phyloP scores from a whole-genome alignment of 352 stramenopile genomes.

The Phytophthora fragariae region DNA sequence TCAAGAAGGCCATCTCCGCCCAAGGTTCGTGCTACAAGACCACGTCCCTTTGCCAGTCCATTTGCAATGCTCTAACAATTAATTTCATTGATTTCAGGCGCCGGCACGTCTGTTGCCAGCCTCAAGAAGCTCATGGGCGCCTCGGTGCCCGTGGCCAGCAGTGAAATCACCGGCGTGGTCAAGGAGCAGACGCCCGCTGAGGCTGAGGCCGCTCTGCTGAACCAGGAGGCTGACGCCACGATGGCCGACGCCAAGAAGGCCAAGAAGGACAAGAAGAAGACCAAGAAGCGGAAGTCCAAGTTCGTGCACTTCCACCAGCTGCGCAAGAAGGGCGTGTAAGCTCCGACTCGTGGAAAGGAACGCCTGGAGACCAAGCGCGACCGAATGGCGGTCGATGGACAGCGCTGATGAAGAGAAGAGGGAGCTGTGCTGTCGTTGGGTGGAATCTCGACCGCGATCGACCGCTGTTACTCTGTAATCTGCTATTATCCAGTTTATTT shows the following conservation, averaged over 20 bases:
- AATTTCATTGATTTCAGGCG: conserved; percentile 30
- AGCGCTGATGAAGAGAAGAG: background rate
- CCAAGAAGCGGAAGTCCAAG: conserved; percentile 80
- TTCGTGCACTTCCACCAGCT: conserved; percentile 89
- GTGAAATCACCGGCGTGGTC: conserved; percentile 53
- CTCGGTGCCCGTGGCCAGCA: conserved; percentile 53
- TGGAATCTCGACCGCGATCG: conserved; percentile 17
- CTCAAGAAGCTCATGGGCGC: conserved; percentile 81
- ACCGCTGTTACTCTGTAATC: conserved; percentile 46
- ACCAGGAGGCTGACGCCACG: conserved; percentile 49
- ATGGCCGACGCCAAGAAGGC: conserved; percentile 59
- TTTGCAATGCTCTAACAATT: conserved; percentile 10
- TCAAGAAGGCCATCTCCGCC: conserved; percentile 79
- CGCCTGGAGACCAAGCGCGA: conserved; percentile 22
- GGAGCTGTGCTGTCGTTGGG: conserved; percentile 1
- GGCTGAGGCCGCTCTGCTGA: conserved; percentile 59
- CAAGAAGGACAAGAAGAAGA: conserved; percentile 67
- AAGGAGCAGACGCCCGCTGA: conserved; percentile 43
- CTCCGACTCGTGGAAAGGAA: conserved; percentile 5
- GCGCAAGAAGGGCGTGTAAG: conserved; percentile 89
- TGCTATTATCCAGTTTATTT: conserved; percentile 63
- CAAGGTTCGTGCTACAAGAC: conserved; percentile 48
- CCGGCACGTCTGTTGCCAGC: conserved; percentile 62
- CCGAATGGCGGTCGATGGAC: conserved; percentile 29
- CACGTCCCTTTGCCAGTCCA: background rate